A percentile compares a stretch with the other conserved stretches of the same genome.
Conservation (phyloP, 225 moss, liverwort and hornwort species). For the Sphagnum tenellum region DNA sequence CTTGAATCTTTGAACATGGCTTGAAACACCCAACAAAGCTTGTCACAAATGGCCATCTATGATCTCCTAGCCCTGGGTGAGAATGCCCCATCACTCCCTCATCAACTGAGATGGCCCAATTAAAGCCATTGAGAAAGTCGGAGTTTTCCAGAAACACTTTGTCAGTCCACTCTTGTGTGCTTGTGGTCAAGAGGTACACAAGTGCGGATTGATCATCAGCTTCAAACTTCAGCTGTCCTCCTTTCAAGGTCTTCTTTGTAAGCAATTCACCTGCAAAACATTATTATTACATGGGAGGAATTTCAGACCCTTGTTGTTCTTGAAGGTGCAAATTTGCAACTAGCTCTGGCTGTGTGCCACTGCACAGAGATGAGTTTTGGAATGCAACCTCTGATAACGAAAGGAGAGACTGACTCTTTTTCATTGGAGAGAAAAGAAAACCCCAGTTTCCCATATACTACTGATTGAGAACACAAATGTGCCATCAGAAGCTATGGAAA, state of each 20-base stretch:
- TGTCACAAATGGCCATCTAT: conserved; percentile 38
- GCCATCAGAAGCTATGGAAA: too few species aligned
- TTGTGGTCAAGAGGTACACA: conserved; percentile 11
- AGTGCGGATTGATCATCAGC: conserved; percentile 35
- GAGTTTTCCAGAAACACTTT: conserved; percentile 34
- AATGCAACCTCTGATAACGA: too few species aligned
- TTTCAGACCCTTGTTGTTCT: too few species aligned
- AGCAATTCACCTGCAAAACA: conserved; percentile 11
- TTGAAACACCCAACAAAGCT: conserved; percentile 41
- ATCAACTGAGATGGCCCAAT: conserved; percentile 45
- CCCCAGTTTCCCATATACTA: too few species aligned
- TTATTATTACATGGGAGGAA: too few species aligned
- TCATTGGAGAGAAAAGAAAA: too few species aligned
- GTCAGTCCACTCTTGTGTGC: conserved; percentile 14
- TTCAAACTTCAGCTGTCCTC: conserved; percentile 25
- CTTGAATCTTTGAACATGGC: conserved; percentile 8
- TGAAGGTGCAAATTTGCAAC: too few species aligned
- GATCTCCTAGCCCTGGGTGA: conserved; percentile 23
- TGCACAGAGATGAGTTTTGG: too few species aligned
- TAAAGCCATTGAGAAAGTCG: conserved; percentile 33
- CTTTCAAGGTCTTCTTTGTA: conserved; percentile 6
- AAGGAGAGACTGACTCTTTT: too few species aligned
- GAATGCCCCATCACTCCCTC: conserved; percentile 36
- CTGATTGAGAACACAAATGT: too few species aligned
- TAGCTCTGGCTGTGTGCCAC: too few species aligned